Evolutionary conservation across 2,329 filamentous ascomycete species (phyloP).

Genomic region (Aspergillus aculeatinus): DNA sequence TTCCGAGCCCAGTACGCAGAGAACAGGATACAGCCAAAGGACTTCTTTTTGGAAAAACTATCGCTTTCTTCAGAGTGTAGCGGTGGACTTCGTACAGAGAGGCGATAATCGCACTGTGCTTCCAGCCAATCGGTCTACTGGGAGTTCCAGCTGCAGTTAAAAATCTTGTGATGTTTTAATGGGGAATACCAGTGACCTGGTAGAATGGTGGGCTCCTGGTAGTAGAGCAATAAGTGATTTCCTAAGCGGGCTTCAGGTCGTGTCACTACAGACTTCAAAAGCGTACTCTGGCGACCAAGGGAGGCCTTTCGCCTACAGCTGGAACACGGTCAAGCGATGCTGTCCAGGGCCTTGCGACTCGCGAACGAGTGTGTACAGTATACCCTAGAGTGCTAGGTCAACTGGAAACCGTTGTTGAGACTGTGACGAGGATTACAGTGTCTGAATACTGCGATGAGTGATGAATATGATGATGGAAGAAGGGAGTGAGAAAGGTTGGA

Average conservation of each 20-base stretch:
- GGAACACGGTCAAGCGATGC: conserved; percentile 39
- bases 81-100: background rate
- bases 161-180: conserved; percentile 19
- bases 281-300: conserved; percentile 31
- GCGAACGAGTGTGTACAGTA: conserved; percentile 39
- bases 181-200: conserved; percentile 13
- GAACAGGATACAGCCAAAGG: conserved; percentile 12
- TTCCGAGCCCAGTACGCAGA: conserved; percentile 15
- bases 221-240: conserved; percentile 9
- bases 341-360: conserved; percentile 29
- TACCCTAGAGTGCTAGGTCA: conserved; percentile 29
- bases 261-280: conserved; percentile 42
- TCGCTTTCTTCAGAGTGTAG: conserved; percentile 10
- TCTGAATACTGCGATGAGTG: conserved; percentile 9
- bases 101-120: conserved; percentile 8
- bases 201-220: conserved; percentile 15
- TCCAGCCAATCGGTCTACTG: conserved; percentile 26
- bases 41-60: conserved; percentile 16
- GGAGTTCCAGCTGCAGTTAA: conserved; percentile 24
- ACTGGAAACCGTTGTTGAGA: conserved; percentile 4
- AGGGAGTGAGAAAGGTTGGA: conserved; percentile 9
- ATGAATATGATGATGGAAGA: conserved; percentile 7
- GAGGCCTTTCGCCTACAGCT: conserved; percentile 39
- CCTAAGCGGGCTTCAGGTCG: conserved; percentile 32
- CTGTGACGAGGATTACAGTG: conserved; percentile 15